phyloP scores from a whole-genome alignment of 2,329 filamentous ascomycete species.

The Penicillium sp. region DNA sequence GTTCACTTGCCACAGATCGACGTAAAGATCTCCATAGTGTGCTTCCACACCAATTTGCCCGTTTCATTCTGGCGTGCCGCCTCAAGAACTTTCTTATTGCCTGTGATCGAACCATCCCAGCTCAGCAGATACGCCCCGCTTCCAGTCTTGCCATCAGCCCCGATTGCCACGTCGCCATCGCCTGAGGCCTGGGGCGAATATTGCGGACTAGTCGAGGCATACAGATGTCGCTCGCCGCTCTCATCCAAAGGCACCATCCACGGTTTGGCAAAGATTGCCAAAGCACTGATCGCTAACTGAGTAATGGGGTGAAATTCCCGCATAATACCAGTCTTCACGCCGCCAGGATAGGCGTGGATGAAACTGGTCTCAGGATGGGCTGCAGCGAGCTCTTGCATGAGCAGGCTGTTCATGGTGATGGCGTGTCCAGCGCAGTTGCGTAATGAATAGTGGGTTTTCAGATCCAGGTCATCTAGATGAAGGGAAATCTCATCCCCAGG shows the following conservation, averaged over 20 bases:
- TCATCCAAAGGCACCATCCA: conserved; percentile 14
- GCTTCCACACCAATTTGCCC: conserved; percentile 16
- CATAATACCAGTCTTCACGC: conserved; percentile 33
- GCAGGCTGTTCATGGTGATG: conserved; percentile 17
- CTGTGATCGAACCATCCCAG: conserved; percentile 11
- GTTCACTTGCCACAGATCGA: conserved; percentile 11
- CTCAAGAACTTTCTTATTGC: conserved; percentile 11
- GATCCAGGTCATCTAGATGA: conserved; percentile 14
- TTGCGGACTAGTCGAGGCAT: conserved; percentile 15
- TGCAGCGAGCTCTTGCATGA: conserved; percentile 43
- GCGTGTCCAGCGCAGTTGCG: conserved; percentile 15
- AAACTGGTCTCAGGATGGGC: conserved; percentile 50
- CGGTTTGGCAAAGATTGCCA: conserved; percentile 6
- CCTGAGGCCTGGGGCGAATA: conserved; percentile 8
- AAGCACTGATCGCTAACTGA: conserved; percentile 2
- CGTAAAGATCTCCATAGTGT: conserved; percentile 15
- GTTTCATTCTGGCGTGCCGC: conserved; percentile 11
- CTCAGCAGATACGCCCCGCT: conserved; percentile 16
- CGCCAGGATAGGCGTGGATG: conserved; percentile 50
- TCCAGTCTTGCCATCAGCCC: conserved; percentile 14
- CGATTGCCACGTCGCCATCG: conserved; percentile 5
- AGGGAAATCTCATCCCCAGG: conserved; percentile 12
- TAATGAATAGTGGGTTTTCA: conserved; percentile 13
- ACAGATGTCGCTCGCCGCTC: conserved; percentile 19
- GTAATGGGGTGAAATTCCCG: conserved; percentile 9